Conservation (phyloP, 495 filamentous ascomycete genomes). For the Penicillium egyptiacum region DNA sequence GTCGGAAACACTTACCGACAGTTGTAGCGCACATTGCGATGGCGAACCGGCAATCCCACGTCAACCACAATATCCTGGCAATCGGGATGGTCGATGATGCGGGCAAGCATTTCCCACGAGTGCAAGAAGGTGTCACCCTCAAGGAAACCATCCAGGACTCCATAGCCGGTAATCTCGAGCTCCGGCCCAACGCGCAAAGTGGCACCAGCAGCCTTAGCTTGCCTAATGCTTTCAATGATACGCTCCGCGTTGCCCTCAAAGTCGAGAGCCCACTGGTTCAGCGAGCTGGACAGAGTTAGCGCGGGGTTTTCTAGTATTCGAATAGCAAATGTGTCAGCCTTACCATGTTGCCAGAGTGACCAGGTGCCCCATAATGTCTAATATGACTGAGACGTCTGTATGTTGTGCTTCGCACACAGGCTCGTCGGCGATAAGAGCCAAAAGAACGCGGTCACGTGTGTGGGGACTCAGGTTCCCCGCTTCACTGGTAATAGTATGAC, state of each 20-base stretch:
- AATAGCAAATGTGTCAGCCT: not conserved
- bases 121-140: conserved; percentile 58
- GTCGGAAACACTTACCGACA: conserved; percentile 9
- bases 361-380: conserved; percentile 39
- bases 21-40: conserved; percentile 72
- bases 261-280: conserved; percentile 67
- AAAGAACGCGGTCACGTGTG: conserved; percentile 40
- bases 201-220: conserved; percentile 69
- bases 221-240: conserved; percentile 71
- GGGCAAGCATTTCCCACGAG: conserved; percentile 68
- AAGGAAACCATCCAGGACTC: conserved; percentile 44
- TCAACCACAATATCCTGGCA: conserved; percentile 79
- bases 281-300: conserved; percentile 31
- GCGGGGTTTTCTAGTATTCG: not conserved
- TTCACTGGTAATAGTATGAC: conserved; percentile 25
- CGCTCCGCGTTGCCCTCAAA: conserved; percentile 74
- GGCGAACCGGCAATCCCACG: conserved; percentile 65
- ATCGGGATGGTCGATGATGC: conserved; percentile 54
- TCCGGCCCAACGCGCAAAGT: conserved; percentile 76
- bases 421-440: conserved; percentile 8
- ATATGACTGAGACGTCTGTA: not conserved
- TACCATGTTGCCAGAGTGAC: conserved; percentile 46
- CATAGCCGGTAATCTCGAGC: conserved; percentile 64
- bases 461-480: conserved; percentile 36
- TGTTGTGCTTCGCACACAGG: not conserved